Base-by-base conservation (phyloP, 1,284 basidiomycete genomes). In the Malassezia vespertilionis region DNA sequence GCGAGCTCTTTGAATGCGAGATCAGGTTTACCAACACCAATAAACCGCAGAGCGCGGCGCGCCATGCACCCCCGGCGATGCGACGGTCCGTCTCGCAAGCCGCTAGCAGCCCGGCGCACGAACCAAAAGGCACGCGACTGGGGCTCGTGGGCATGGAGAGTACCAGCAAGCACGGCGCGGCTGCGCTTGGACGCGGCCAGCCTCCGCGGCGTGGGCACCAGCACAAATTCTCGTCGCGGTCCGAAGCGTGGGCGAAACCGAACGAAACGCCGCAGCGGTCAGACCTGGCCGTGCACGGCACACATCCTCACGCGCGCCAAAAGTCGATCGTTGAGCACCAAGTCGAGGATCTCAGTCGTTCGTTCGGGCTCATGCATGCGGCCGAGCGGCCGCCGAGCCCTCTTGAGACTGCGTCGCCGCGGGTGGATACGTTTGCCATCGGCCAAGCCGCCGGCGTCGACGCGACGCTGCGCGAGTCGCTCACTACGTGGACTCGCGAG, bases 1-100 rank as follows among this genome's bases (percentile, higher is more conserved):
- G 89, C 52, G 89, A 95, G 71, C 75, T 79, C 0, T 86, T 91
- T 71, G 76, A 80, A 5, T 85, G 86, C 14, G 82, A 79, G 4
- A 81, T 95, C 63, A 83, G 84, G 0, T 87, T 93, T 72, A 83
- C 83, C 35, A 93, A 91, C 70, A 83, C 81, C 5, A 75, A 78
- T 18, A 63, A 62, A 24, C 62, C 73, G n/a, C 72, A 28, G 30
- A 27, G 22, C 20, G 36, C 30, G 30, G n/a, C 36, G 35, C n/a
- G 17, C 34, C 15, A 14, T 15, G 12, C 33, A 4, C 4, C 34
- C 32, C 10, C 37, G 24, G n/a, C 15, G 20, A 18, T n/a, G 41
- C 20, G 39, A 7, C 39, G 39, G 18, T 26, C n/a, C 28, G 39
- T 39, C 5, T 39, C 37, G 21, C 22, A 27, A 8, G 37, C 37